Evolutionary conservation across 2,329 filamentous ascomycete genomes (phyloP).

Genomic region (Diplodia intermedia): DNA sequence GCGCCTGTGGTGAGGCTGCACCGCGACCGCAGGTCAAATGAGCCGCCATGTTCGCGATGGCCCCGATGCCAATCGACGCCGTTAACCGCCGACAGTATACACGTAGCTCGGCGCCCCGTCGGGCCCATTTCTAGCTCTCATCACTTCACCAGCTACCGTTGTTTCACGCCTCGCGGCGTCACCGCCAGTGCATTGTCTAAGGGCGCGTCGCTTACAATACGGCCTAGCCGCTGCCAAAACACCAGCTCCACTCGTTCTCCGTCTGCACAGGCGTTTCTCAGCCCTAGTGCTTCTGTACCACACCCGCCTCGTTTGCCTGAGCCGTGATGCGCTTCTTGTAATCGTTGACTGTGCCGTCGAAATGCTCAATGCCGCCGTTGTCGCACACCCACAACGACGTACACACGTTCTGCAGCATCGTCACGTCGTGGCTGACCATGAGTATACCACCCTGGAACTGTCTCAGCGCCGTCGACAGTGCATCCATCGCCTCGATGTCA

Average conservation of each 20-base stretch:
- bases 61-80: conserved; percentile 15
- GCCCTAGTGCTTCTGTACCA: conserved; percentile 67
- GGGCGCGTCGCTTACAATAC: conserved; percentile 14
- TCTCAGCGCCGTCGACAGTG: conserved; percentile 80
- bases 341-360: conserved; percentile 89
- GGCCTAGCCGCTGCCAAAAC: neutral
- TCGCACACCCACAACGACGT: conserved; percentile 97
- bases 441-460: conserved; percentile 93
- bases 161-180: conserved; percentile 18
- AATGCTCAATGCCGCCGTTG: conserved; percentile 91
- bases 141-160: neutral
- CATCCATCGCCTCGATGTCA: conserved; percentile 99
- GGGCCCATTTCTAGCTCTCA: conserved; percentile 17
- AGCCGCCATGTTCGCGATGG: conserved; percentile 10
- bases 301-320: conserved; percentile 86
- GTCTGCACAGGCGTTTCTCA: conserved; percentile 56
- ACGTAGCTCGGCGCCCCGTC: conserved; percentile 4
- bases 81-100: neutral
- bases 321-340: conserved; percentile 97
- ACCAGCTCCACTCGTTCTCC: conserved; percentile 12
- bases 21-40: conserved; percentile 18
- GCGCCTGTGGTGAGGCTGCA: conserved; percentile 22
- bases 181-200: conserved; percentile 24
- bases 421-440: conserved; percentile 99
- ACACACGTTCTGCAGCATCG: conserved; percentile 96